Conservation (phyloP, 169 alveolate genomes). For the Babesia ovata region DNA sequence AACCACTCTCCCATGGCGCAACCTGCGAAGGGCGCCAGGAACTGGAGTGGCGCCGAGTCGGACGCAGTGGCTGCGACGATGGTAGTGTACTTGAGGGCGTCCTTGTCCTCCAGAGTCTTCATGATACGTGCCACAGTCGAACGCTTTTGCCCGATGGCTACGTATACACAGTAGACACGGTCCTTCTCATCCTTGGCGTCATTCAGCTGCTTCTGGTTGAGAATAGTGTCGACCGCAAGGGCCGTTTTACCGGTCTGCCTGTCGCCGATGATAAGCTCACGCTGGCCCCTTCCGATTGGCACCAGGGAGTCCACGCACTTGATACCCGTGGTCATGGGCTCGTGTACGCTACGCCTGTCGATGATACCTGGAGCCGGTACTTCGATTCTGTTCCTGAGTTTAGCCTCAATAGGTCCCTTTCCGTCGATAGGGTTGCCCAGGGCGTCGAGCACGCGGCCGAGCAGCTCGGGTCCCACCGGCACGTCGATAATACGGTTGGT, state of each 20-base stretch:
- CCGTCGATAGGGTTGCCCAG: conserved; percentile 98
- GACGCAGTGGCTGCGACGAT: conserved; percentile 99
- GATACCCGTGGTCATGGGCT: conserved; percentile 96
- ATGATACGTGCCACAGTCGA: conserved; percentile 93
- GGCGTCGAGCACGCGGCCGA: conserved; percentile 98
- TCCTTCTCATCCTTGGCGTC: conserved; percentile 83
- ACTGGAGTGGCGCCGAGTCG: conserved; percentile 98
- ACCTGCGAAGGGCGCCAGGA: conserved; percentile 96
- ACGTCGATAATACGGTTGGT: conserved; percentile 96
- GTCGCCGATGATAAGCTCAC: conserved; percentile 98
- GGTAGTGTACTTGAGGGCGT: conserved; percentile 92
- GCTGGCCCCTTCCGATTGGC: conserved; percentile 98
- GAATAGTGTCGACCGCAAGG: conserved; percentile 94
- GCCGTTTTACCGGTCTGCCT: conserved; percentile 99
- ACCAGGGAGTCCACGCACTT: conserved; percentile 96
- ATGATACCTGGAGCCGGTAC: conserved; percentile 98
- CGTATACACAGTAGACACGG: conserved; percentile 95
- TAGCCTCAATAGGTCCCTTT: conserved; percentile 86
- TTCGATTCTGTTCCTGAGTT: conserved; percentile 91
- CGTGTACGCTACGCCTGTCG: conserved; percentile 95
- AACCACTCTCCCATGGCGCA: conserved; percentile 98
- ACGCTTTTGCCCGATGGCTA: conserved; percentile 97
- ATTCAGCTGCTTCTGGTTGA: conserved; percentile 88
- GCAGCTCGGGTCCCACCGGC: conserved; percentile 94
- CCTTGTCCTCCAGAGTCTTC: conserved; percentile 85